Evolutionary conservation across 1,139 yeast species (phyloP).

Genomic region (Candida mesenterica): DNA sequence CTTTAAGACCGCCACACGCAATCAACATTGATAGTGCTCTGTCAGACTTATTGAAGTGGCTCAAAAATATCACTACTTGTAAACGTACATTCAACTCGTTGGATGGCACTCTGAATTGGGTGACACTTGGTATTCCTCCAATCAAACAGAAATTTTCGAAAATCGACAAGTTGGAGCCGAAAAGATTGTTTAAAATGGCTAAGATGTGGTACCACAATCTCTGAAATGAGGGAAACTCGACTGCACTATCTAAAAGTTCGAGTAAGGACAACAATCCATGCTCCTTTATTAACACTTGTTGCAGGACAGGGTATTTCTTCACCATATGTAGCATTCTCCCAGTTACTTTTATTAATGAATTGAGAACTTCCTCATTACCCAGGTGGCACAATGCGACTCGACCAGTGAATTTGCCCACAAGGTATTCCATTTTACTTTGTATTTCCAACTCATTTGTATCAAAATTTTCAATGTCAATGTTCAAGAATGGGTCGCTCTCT

Average conservation of each 20-base stretch:
- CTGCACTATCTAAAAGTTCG: slow-evolving; percentile 44
- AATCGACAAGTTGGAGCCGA: slow-evolving; percentile 33
- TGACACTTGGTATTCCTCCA: slow-evolving; percentile 57
- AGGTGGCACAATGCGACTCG: slow-evolving; percentile 32
- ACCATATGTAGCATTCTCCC: slow-evolving; percentile 43
- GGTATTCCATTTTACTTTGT: slow-evolving; percentile 43
- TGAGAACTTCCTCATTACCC: slow-evolving; percentile 32
- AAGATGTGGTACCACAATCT: slow-evolving; percentile 43
- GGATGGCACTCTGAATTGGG: slow-evolving; percentile 40
- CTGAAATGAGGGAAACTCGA: slow-evolving; percentile 31
- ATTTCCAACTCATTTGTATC: slow-evolving; percentile 46
- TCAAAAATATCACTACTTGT: slow-evolving; percentile 46
- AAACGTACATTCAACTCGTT: slow-evolving; percentile 37
- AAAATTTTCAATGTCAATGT: slow-evolving; percentile 40
- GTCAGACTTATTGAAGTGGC: slow-evolving; percentile 36
- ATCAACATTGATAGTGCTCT: slow-evolving; percentile 49
- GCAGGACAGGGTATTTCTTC: slow-evolving; percentile 43
- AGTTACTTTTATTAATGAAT: slow-evolving; percentile 35
- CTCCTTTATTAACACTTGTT: slow-evolving; percentile 42
- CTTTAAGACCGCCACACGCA: slow-evolving; percentile 55
- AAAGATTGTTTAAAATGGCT: slow-evolving; percentile 39
- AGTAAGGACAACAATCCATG: slow-evolving; percentile 51
- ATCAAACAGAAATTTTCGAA: slow-evolving; percentile 53
- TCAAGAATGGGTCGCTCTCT: slow-evolving; percentile 39
- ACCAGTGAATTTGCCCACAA: slow-evolving; percentile 33